phyloP scores from a whole-genome alignment of 1,284 basidiomycete species.

The Moniliella sp. region DNA sequence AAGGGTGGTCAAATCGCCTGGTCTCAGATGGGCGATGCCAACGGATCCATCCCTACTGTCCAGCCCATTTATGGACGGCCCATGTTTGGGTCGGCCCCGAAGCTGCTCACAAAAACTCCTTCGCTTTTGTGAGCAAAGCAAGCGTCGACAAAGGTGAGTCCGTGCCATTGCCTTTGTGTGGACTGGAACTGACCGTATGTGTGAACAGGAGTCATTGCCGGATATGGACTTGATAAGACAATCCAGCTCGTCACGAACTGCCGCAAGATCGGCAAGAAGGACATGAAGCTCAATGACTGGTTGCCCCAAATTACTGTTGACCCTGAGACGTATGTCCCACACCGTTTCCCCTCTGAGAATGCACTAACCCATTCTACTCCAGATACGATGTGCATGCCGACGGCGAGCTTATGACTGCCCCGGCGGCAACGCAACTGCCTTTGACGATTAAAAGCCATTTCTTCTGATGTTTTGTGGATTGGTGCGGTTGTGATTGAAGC shows the following conservation, averaged over 20 bases:
- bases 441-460: neutral
- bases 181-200: neutral
- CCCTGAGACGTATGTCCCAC: constrained; percentile 47
- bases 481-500: no score
- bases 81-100: constrained; percentile 62
- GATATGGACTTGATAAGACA: constrained; percentile 55
- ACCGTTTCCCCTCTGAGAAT: neutral
- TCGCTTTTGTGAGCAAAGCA: constrained; percentile 60
- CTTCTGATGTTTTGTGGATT: no score
- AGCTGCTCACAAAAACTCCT: constrained; percentile 57
- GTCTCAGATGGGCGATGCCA: constrained; percentile 78
- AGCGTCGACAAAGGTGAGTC: constrained; percentile 45
- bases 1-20: constrained; percentile 83
- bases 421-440: neutral
- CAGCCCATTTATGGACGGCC: constrained; percentile 64
- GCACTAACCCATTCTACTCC: neutral
- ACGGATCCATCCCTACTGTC: constrained; percentile 64
- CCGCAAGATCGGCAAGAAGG: constrained; percentile 53
- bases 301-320: constrained; percentile 69
- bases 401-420: constrained; percentile 37
- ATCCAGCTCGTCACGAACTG: constrained; percentile 58
- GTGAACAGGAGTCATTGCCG: constrained; percentile 40
- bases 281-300: constrained; percentile 77
- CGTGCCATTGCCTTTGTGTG: neutral
- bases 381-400: constrained; percentile 24